These are phyloP conservation scores for Ballota nigra DNA, from an alignment of 257 asterid genomes.

Conservation along the genomic window DNA sequence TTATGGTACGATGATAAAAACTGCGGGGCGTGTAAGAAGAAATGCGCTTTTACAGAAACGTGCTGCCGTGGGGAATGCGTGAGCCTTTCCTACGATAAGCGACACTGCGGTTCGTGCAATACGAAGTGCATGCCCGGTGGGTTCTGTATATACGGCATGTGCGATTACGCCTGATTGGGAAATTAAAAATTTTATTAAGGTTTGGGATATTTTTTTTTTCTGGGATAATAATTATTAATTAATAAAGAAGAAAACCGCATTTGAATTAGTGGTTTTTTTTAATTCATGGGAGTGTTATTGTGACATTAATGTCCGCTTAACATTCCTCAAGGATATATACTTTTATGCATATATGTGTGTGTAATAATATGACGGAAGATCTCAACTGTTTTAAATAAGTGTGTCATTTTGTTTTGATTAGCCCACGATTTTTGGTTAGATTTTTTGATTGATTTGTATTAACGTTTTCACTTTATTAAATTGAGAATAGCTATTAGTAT, in stretches of 20 bases:
- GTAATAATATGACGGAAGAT: conserved; percentile 19
- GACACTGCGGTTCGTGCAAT: conserved; percentile 57
- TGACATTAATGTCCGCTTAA: not conserved
- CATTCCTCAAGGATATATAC: conserved; percentile 16
- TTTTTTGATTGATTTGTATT: conserved; percentile 6
- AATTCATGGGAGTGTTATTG: not conserved
- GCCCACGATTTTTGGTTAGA: conserved; percentile 12
- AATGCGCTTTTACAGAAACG: conserved; percentile 40
- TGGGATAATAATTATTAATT: not conserved
- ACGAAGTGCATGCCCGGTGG: conserved; percentile 46
- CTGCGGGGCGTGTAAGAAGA: conserved; percentile 67
- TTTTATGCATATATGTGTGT: not conserved
- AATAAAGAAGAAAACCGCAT: conserved; percentile 22
- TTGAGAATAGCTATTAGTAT: not conserved
- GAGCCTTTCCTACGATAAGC: conserved; percentile 43
- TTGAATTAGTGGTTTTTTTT: conserved; percentile 22
- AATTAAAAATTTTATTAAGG: not conserved
- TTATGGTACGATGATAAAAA: conserved; percentile 40
- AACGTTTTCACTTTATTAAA: not conserved
- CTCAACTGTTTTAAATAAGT: conserved; percentile 1
- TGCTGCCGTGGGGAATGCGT: conserved; percentile 74
- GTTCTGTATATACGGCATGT: conserved; percentile 54
- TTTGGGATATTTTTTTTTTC: not conserved
- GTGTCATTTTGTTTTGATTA: conserved; percentile 1
- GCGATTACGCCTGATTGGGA: conserved; percentile 47